Evolutionary conservation across 768 basidiomycete genomes (phyloP), one percentile per base, ranked within the genome.

Genomic region (Termitomyces sp.): DNA sequence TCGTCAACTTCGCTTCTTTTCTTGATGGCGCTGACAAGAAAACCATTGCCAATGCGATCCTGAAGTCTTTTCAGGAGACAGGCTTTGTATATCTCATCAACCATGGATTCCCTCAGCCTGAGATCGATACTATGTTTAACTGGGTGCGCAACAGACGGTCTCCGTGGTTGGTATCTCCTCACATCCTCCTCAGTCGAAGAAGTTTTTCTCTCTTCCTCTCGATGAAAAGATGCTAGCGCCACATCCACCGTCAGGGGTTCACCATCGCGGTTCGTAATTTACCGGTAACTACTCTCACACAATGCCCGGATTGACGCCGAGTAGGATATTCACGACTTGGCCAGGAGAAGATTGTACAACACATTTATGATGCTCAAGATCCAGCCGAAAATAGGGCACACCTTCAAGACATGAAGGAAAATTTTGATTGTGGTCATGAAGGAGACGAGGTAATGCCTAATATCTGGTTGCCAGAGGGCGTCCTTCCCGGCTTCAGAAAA

Each of bases 381-480:
- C 57, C 73, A 26, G 61, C 66, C 26, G 59, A 61, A 39, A 65
- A 66, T 36, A 70, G 71, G 22, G 65, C 62, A 22, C 66, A 71
- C 33, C 67, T 72, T 22, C 75, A 74, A 39, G 72, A 76, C 46
- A 68, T 78, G 47, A 82, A 81, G 62, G 83, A 83, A 64, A 81
- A 77, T 57, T 83, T 82, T 55, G 82, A 84, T 57, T 72, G 73
- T n/a, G 82, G 81, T 1, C 70, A 77, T 28, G 82, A 83, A 47
- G 70, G 74, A n/a, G 70, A 77, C 46, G 65, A 63, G 4, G 59
- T 65, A 0, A 76, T 79, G 71, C 81, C 82, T 1, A 84, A 85
- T 60, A 81, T 84, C 36, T 85, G 84, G 83, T 75, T 80, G 12
- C 77, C 80, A 0, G 82, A 82, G 5, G 73, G 70, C 15, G 69